A percentile compares a stretch with the other conserved stretches of the same genome.
Evolutionary conservation across 2,329 filamentous ascomycete genomes (phyloP).

Genomic region (Aspergillus alliaceus): DNA sequence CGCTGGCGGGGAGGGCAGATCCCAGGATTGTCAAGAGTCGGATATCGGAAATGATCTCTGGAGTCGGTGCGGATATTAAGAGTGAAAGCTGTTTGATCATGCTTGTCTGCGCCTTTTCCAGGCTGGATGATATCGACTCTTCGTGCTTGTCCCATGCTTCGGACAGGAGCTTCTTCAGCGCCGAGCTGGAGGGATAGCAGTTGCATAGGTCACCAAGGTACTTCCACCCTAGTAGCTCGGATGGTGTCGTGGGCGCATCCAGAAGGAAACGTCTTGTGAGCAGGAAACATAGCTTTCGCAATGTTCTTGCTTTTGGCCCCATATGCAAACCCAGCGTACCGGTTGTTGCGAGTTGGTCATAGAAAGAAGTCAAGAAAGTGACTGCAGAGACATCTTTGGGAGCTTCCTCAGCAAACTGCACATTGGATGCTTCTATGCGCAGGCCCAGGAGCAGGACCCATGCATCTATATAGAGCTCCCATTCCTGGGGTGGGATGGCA

Average conservation of each 20-base stretch:
- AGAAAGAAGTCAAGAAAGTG: conserved; percentile 67
- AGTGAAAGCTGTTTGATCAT: conserved; percentile 33
- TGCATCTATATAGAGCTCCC: conserved; percentile 73
- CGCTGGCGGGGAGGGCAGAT: conserved; percentile 44
- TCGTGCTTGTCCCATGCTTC: conserved; percentile 45
- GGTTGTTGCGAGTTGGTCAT: conserved; percentile 52
- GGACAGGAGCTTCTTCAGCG: conserved; percentile 54
- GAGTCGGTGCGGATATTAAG: conserved; percentile 8
- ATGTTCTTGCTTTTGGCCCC: conserved; percentile 42
- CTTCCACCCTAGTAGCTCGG: conserved; percentile 60
- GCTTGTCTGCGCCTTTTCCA: conserved; percentile 37
- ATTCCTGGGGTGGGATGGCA: conserved; percentile 68
- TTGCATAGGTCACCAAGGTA: conserved; percentile 69
- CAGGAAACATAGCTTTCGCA: conserved; percentile 66
- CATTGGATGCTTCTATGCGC: conserved; percentile 60
- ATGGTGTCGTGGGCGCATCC: conserved; percentile 44
- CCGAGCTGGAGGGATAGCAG: conserved; percentile 64
- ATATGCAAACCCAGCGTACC: conserved; percentile 31
- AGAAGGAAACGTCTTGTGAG: conserved; percentile 61
- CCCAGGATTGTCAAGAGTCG: conserved; percentile 41
- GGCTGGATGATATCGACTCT: conserved; percentile 32
- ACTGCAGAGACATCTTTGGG: conserved; percentile 59
- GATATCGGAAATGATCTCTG: conserved; percentile 27
- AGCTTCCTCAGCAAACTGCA: conserved; percentile 55
- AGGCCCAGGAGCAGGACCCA: conserved; percentile 70